Evolutionary conservation across 2,329 filamentous ascomycete genomes (phyloP).

Genomic region (Colletotrichum tamarilloi): DNA sequence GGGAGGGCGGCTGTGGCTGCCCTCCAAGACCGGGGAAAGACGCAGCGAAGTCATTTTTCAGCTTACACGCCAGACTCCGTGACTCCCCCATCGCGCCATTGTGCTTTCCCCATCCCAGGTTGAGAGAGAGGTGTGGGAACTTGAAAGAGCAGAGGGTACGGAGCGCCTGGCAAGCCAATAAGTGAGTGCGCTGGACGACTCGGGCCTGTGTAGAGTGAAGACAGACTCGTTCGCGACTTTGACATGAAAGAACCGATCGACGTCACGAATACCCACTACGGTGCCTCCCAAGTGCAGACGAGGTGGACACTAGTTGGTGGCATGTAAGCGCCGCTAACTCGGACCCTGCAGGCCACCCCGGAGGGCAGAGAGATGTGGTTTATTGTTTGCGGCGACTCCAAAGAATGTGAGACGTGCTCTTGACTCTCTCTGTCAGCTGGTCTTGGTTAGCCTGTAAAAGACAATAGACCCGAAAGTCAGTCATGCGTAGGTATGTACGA

Average conservation of each 20-base stretch:
- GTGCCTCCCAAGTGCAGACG: conserved; percentile 5
- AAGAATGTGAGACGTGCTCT: conserved; percentile 11
- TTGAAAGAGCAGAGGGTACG: background rate
- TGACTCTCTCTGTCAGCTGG: background rate
- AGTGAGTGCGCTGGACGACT: background rate
- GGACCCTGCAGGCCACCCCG: conserved; percentile 28
- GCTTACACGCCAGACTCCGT: conserved; percentile 7
- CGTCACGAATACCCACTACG: conserved; percentile 30
- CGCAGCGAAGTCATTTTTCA: background rate
- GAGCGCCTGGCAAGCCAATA: background rate
- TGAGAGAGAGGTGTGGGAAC: background rate
- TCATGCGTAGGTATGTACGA: background rate
- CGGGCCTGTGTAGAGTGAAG: background rate
- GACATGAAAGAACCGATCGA: conserved; percentile 32
- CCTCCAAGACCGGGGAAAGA: background rate
- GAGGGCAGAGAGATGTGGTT: conserved; percentile 15
- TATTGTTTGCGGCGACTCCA: conserved; percentile 13
- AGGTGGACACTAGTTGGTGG: conserved; percentile 18
- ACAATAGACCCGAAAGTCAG: conserved; percentile 6
- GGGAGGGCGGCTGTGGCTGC: conserved; percentile 25
- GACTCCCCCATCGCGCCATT: conserved; percentile 2
- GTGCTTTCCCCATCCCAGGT: background rate
- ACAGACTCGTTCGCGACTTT: conserved; percentile 14
- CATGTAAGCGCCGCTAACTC: conserved; percentile 26
- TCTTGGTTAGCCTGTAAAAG: background rate